A percentile compares a stretch with the other conserved stretches of the same genome.
Evolutionary conservation across 805 yeast species (phyloP).

Genomic region (Jamesozyma hellenica): DNA sequence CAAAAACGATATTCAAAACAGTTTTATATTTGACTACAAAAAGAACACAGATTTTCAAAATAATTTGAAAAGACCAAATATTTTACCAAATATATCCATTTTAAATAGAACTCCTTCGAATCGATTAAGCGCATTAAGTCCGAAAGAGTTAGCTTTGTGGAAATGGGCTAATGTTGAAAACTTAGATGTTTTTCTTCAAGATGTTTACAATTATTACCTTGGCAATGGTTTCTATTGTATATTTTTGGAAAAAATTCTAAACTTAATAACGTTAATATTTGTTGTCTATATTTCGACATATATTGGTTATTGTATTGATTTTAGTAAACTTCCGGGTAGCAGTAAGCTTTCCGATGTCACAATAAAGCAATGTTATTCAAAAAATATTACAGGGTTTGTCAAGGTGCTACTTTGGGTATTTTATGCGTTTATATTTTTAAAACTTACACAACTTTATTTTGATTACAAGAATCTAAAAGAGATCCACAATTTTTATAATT

Average conservation of each 20-base stretch:
- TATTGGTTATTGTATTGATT: conserved; percentile 74
- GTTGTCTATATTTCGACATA: conserved; percentile 72
- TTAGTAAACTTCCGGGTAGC: conserved; percentile 33
- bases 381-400: conserved; percentile 39
- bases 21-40: conserved; percentile 5
- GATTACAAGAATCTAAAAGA: conserved; percentile 64
- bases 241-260: conserved; percentile 53
- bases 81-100: conserved; percentile 17
- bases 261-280: conserved; percentile 65
- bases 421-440: conserved; percentile 39
- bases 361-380: conserved; percentile 31
- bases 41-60: not conserved
- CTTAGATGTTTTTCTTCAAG: conserved; percentile 74
- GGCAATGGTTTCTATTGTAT: conserved; percentile 82
- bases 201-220: conserved; percentile 71
- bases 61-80: conserved; percentile 15
- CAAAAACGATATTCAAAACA: conserved; percentile 3
- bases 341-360: conserved; percentile 29
- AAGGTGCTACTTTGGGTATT: conserved; percentile 59
- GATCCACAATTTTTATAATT: conserved; percentile 63
- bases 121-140: conserved; percentile 38
- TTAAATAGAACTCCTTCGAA: conserved; percentile 20
- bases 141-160: conserved; percentile 78
- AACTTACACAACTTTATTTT: conserved; percentile 45
- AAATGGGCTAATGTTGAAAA: conserved; percentile 95